Conservation (phyloP, 202 grass and related monocot species). For the Zoysia matrella region DNA sequence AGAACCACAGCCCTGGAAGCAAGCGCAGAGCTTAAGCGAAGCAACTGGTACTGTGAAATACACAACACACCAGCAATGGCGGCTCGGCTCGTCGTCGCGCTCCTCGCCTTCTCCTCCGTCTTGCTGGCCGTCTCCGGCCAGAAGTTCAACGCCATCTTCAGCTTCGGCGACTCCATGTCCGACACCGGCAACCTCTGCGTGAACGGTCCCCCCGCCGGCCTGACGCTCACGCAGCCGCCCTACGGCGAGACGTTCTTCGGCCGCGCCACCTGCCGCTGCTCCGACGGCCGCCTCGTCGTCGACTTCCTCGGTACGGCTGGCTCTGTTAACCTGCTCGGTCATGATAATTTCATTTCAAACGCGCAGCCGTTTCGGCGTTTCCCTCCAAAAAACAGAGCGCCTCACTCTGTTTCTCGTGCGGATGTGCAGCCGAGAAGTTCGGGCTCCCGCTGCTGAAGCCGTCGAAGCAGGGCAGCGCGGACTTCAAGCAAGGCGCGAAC, state of each 20-base stretch:
- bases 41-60: too few relatives aligned
- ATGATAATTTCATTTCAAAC: constrained; percentile 24
- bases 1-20: neutral
- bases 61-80: constrained; percentile 4
- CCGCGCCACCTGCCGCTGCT: too few relatives aligned
- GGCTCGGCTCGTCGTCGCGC: constrained; percentile 24
- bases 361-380: neutral
- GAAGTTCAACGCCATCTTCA: constrained; percentile 82
- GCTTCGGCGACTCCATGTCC: constrained; percentile 89
- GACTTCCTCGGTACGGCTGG: neutral
- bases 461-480: constrained; percentile 50
- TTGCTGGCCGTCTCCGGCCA: constrained; percentile 45
- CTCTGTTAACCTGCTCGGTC: too few relatives aligned
- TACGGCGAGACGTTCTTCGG: constrained; percentile 19
- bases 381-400: constrained; percentile 48
- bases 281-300: too few relatives aligned
- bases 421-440: constrained; percentile 57
- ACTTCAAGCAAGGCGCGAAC: constrained; percentile 81
- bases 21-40: neutral
- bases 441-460: constrained; percentile 75
- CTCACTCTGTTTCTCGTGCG: neutral
- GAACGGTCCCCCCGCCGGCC: constrained; percentile 50
- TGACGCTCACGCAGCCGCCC: constrained; percentile 75
- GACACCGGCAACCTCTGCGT: constrained; percentile 93
- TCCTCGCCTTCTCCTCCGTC: neutral